These are phyloP conservation scores for Tricholoma matsutake DNA, from an alignment of 768 basidiomycete species.

Conservation along the genomic window DNA sequence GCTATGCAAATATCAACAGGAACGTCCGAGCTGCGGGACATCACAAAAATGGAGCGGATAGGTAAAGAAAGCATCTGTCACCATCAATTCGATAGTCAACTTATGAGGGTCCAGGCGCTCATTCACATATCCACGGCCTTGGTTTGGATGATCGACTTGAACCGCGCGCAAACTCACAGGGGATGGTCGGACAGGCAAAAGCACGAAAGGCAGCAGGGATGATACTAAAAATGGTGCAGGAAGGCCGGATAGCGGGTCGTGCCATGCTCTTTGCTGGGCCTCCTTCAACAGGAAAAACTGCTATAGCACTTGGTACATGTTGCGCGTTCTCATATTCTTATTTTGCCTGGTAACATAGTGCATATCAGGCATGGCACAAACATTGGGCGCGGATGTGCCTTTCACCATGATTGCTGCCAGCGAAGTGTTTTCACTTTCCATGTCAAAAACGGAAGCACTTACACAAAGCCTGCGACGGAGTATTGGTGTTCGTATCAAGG, in stretches of 20 bases:
- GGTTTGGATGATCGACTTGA: conserved; percentile 92
- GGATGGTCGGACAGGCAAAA: conserved; percentile 96
- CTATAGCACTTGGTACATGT: conserved; percentile 87
- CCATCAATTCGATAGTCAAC: background rate
- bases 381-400: conserved; percentile 89
- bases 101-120: conserved; percentile 55
- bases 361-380: conserved; percentile 90
- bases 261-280: conserved; percentile 98
- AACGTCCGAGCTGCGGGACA: conserved; percentile 77
- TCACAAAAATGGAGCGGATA: conserved; percentile 93
- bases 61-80: conserved; percentile 38
- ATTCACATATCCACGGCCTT: conserved; percentile 94
- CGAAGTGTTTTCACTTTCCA: conserved; percentile 97
- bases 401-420: conserved; percentile 98
- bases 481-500: conserved; percentile 96
- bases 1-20: conserved; percentile 76
- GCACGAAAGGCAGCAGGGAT: conserved; percentile 97
- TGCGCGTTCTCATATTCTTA: background rate
- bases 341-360: background rate
- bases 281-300: conserved; percentile 96
- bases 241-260: conserved; percentile 91
- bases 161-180: conserved; percentile 84
- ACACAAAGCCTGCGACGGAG: conserved; percentile 95
- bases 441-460: conserved; percentile 98
- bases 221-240: conserved; percentile 97